Percentiles rank a stretch among this genome's conserved stretches.
These are phyloP conservation scores for Colletotrichum lentis DNA, from an alignment of 2,329 filamentous ascomycete species.

Conservation along the genomic window DNA sequence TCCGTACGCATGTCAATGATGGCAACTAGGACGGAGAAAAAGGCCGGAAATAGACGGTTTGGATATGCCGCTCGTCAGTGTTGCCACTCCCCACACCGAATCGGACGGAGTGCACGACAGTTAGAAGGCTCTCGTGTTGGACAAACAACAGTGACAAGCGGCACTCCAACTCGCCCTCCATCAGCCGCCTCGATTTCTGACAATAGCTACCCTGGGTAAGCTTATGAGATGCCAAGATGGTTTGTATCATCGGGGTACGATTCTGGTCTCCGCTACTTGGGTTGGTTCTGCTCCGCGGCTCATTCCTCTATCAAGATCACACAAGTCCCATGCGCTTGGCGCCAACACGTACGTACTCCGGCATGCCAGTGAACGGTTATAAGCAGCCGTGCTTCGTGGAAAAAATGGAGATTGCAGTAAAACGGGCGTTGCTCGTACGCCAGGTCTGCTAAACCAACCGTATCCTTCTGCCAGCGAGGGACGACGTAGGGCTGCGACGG, in stretches of 20 bases:
- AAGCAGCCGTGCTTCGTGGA: not conserved
- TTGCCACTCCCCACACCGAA: not conserved
- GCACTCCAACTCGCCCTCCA: conserved; percentile 1
- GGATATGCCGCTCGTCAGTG: not conserved
- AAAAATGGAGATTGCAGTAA: not conserved
- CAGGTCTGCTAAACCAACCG: conserved; percentile 9
- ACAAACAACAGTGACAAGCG: not conserved
- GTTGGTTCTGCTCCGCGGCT: not conserved
- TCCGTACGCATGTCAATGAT: conserved; percentile 13
- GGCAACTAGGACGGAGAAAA: not conserved
- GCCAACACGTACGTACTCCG: not conserved
- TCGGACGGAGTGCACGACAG: conserved; percentile 3
- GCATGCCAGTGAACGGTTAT: not conserved
- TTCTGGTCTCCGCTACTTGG: not conserved
- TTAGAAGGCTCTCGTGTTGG: not conserved
- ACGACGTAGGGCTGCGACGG: conserved; percentile 2
- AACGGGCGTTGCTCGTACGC: not conserved
- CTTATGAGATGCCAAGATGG: conserved; percentile 7
- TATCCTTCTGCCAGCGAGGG: conserved; percentile 9
- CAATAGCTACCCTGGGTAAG: conserved; percentile 19
- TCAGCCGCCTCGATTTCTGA: conserved; percentile 12
- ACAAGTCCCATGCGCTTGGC: not conserved
- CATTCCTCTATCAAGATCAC: too few relatives aligned
- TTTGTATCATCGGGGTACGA: not conserved
- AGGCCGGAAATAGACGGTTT: not conserved